Conservation (phyloP, 2,329 filamentous ascomycete species). For the Tolypocladium inflatum region DNA sequence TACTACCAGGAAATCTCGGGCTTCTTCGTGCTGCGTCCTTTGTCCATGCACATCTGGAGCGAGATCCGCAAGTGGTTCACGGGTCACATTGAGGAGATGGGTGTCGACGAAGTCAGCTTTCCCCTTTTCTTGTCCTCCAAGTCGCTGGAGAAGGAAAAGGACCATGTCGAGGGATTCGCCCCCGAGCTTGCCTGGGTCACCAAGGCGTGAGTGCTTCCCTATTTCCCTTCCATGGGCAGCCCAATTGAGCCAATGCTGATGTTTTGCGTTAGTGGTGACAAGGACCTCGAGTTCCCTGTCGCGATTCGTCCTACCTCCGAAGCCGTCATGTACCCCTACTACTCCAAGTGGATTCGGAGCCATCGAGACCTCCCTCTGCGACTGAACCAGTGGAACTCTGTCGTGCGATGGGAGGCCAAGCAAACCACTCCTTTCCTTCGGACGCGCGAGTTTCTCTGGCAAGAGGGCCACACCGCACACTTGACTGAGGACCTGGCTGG, state of each 20-base stretch:
- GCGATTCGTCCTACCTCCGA: slow-evolving; percentile 61
- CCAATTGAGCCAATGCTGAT: background rate
- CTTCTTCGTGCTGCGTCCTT: slow-evolving; percentile 82
- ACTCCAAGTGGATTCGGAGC: slow-evolving; percentile 92
- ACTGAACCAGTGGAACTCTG: slow-evolving; percentile 96
- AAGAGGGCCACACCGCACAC: slow-evolving; percentile 89
- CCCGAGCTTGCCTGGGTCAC: slow-evolving; percentile 87
- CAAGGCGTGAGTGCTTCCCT: slow-evolving; percentile 50
- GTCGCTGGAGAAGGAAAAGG: slow-evolving; percentile 81
- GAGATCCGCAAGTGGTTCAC: slow-evolving; percentile 59
- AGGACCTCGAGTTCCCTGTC: slow-evolving; percentile 74
- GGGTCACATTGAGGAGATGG: slow-evolving; percentile 75
- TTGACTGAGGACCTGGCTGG: slow-evolving; percentile 73
- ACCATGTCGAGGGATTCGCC: slow-evolving; percentile 97
- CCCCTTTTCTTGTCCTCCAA: slow-evolving; percentile 91
- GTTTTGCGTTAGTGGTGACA: slow-evolving; percentile 58
- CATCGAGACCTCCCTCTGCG: slow-evolving; percentile 90
- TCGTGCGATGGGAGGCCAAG: slow-evolving; percentile 93
- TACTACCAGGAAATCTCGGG: slow-evolving; percentile 94
- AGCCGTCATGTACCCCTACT: slow-evolving; percentile 91
- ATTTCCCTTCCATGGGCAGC: background rate
- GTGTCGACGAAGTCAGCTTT: slow-evolving; percentile 93
- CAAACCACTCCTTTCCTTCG: slow-evolving; percentile 80
- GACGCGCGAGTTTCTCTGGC: slow-evolving; percentile 94
- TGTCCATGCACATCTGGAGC: slow-evolving; percentile 59